phyloP scores from a whole-genome alignment of 495 filamentous ascomycete genomes.

The Penicillium antarcticum region DNA sequence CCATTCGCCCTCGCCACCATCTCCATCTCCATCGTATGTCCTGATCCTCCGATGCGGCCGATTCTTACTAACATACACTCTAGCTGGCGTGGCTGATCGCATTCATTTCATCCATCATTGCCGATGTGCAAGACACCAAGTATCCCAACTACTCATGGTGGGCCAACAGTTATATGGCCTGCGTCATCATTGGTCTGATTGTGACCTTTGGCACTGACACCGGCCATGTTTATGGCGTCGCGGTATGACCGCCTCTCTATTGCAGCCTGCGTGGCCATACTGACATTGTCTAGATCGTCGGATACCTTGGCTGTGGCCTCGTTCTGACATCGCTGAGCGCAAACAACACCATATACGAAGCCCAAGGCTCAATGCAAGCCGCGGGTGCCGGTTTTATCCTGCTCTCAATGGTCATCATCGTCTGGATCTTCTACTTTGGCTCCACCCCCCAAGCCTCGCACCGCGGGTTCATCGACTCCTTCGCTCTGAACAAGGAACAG shows the following conservation, averaged over 20 bases:
- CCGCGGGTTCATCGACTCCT: constrained; percentile 91
- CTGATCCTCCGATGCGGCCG: not conserved
- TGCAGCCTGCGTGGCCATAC: not conserved
- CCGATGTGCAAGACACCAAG: constrained; percentile 46
- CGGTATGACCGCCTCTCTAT: constrained; percentile 48
- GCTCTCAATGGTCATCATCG: constrained; percentile 89
- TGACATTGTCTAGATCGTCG: constrained; percentile 61
- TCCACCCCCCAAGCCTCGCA: constrained; percentile 85
- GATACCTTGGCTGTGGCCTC: constrained; percentile 77
- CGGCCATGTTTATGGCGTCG: constrained; percentile 82
- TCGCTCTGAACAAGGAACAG: constrained; percentile 86
- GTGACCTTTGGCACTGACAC: constrained; percentile 79
- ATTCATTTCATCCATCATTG: constrained; percentile 80
- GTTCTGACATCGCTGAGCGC: constrained; percentile 81
- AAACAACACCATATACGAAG: constrained; percentile 73
- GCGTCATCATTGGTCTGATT: constrained; percentile 73
- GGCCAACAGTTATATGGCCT: constrained; percentile 79
- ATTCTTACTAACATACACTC: constrained; percentile 1
- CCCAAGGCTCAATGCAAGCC: constrained; percentile 71
- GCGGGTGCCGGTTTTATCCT: constrained; percentile 91
- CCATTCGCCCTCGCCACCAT: constrained; percentile 94
- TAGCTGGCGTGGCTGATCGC: constrained; percentile 94
- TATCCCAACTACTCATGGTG: constrained; percentile 93
- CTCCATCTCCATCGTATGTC: constrained; percentile 83
- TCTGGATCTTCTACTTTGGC: constrained; percentile 99